A percentile compares a stretch with the other conserved stretches of the same genome.
phyloP scores from a whole-genome alignment of 805 yeast genomes.

The Blastobotrys robertii region DNA sequence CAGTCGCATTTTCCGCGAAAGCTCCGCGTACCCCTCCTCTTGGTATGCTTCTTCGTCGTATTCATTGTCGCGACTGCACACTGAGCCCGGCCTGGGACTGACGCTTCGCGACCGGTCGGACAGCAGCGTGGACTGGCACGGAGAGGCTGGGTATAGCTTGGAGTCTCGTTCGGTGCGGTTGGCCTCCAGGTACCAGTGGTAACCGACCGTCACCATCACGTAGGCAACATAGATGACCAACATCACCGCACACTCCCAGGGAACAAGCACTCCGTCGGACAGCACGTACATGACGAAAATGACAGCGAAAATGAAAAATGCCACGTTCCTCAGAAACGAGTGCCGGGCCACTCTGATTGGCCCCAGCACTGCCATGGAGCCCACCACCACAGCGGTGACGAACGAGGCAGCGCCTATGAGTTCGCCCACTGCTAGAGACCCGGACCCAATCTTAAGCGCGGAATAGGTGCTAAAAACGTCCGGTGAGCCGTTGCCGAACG shows the following conservation, averaged over 20 bases:
- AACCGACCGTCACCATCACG: slow-evolving; percentile 38
- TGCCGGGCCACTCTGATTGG: slow-evolving; percentile 47
- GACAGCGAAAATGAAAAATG: slow-evolving; percentile 45
- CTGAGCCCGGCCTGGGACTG: too few species aligned
- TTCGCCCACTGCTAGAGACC: slow-evolving; percentile 79
- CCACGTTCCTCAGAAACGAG: slow-evolving; percentile 50
- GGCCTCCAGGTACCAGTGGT: slow-evolving; percentile 30
- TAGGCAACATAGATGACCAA: slow-evolving; percentile 47
- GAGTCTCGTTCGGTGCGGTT: too few species aligned
- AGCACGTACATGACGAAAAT: slow-evolving; percentile 43
- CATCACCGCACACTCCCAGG: slow-evolving; percentile 50
- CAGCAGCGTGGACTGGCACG: too few species aligned
- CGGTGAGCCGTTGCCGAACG: slow-evolving; percentile 89
- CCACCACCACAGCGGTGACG: slow-evolving; percentile 69
- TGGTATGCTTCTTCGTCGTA: slow-evolving; percentile 9
- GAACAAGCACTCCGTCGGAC: slow-evolving; percentile 43
- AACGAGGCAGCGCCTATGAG: slow-evolving; percentile 86
- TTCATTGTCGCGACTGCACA: neutral
- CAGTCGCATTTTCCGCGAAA: slow-evolving; percentile 10
- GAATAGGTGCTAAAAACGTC: slow-evolving; percentile 78
- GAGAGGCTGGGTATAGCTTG: too few species aligned
- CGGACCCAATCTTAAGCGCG: slow-evolving; percentile 65
- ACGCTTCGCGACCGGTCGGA: too few species aligned
- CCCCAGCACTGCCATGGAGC: slow-evolving; percentile 58
- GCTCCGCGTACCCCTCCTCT: slow-evolving; percentile 18